These are phyloP conservation scores for Fonsecaea multimorphosa DNA, from an alignment of 2,329 filamentous ascomycete genomes.

Conservation along the genomic window DNA sequence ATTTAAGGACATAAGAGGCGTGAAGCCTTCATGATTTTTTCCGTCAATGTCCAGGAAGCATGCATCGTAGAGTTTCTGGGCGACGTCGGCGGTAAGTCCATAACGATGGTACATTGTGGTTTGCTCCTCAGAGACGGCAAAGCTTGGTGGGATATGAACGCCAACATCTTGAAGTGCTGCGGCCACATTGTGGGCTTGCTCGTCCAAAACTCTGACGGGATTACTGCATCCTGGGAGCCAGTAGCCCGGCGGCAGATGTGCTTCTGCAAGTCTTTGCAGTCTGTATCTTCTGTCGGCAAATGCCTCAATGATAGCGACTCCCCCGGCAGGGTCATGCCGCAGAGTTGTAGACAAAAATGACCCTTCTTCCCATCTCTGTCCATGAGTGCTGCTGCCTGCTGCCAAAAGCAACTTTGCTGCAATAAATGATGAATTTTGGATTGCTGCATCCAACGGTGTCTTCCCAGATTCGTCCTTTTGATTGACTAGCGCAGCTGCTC, in stretches of 20 bases:
- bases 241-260: background rate
- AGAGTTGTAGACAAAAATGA: background rate
- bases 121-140: background rate
- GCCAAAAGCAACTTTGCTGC: conserved; percentile 7
- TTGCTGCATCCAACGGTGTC: background rate
- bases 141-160: background rate
- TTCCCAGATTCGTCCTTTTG: background rate
- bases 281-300: background rate
- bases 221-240: background rate
- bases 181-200: conserved; percentile 4
- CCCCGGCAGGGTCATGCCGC: background rate
- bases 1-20: background rate
- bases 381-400: background rate
- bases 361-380: background rate
- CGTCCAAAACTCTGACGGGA: conserved; percentile 4
- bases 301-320: background rate
- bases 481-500: conserved; percentile 5
- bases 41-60: conserved; percentile 11
- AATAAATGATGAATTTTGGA: background rate
- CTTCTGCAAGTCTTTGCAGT: conserved; percentile 11
- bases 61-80: conserved; percentile 7
- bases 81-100: background rate
- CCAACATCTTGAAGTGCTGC: conserved; percentile 1
- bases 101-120: conserved; percentile 4
- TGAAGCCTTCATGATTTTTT: background rate